Base-by-base conservation (phyloP, 768 basidiomycete genomes). In the Ephemerocybe angulata region DNA sequence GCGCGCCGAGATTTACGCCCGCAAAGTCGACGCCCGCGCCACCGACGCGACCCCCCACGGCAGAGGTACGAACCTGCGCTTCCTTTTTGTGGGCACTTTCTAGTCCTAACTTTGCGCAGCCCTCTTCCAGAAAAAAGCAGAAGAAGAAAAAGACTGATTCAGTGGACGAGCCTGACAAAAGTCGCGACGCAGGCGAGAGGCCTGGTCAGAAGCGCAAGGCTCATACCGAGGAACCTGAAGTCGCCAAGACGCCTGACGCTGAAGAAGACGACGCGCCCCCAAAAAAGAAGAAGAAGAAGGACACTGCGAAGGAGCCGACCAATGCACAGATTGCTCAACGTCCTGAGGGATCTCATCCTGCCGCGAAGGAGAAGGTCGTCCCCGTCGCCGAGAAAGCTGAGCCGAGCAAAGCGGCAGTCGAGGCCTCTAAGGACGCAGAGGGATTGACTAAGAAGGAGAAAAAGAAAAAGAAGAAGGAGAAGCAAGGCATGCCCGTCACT, bases 131-230 rank as follows among this genome's bases (percentile, higher is more conserved):
- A 51, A 60, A 59, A 53, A 43, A 41, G 25, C 62, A 63, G 55
- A 69, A 65, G 58, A 65, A 63, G 56, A 40, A 46, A 24, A 62
- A 58, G 33, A 40, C 50, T 25, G 58, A 52, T 21, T 53, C 43
- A 3, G 25, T 29, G 15, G 17, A 31, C n/a, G 42, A 29, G n/a
- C 17, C 52, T 24, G 19, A 17, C 19, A 6, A n/a, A 5, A 24
- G 11, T 13, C 25, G 17, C 46, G 46, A 47, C 6, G 21, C 27
- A 29, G 4, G 3, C 12, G 3, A 19, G 13, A 15, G n/a, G 12
- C 48, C 13, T 31, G 48, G 30, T n/a, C 48, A 35, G 12, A 50
- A 50, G 29, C 48, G 48, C 31, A 50, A 50, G 29, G 48, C 48
- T 21, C 48, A 29, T 1, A 12, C 38, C 10, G 38, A 6, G 7